These are phyloP conservation scores for Xerocomus nothofagi DNA, from an alignment of 1,284 basidiomycete species.

Conservation along the genomic window DNA sequence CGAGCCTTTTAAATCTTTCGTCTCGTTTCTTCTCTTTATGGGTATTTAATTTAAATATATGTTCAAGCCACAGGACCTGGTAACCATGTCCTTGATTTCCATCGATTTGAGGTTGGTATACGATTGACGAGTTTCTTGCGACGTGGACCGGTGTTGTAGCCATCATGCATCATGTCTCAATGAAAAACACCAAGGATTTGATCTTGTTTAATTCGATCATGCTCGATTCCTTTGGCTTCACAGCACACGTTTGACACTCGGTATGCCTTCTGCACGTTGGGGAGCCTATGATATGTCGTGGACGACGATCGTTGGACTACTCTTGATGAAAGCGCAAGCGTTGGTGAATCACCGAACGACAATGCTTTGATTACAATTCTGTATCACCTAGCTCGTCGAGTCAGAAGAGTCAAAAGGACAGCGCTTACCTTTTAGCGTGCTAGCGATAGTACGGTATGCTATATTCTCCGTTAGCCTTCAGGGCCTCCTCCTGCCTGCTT, in stretches of 20 bases:
- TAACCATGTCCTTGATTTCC: constrained; percentile 5
- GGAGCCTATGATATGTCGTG: too few species aligned
- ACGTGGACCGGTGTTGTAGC: constrained; percentile 6
- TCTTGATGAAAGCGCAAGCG: too few species aligned
- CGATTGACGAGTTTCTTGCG: constrained; percentile 9
- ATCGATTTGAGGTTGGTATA: constrained; percentile 13
- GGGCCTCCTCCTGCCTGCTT: constrained; percentile 2
- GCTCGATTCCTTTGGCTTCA: background rate
- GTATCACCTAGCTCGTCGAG: too few species aligned
- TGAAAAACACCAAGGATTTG: background rate
- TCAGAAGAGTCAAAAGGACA: too few species aligned
- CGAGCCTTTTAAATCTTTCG: constrained; percentile 16
- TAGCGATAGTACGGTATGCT: too few species aligned
- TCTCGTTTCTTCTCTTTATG: constrained; percentile 16
- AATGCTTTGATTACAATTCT: too few species aligned
- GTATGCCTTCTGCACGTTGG: too few species aligned
- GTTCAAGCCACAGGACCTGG: constrained; percentile 8
- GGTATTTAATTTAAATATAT: constrained; percentile 21
- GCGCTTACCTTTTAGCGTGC: too few species aligned
- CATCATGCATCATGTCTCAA: constrained; percentile 5
- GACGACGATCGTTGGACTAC: too few species aligned
- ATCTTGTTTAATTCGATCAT: constrained; percentile 1
- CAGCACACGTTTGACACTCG: too few species aligned
- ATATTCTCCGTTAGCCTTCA: background rate
- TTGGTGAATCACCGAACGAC: too few species aligned